phyloP scores from a whole-genome alignment of 225 moss, liverwort and hornwort species.

The Lunularia cruciata region DNA sequence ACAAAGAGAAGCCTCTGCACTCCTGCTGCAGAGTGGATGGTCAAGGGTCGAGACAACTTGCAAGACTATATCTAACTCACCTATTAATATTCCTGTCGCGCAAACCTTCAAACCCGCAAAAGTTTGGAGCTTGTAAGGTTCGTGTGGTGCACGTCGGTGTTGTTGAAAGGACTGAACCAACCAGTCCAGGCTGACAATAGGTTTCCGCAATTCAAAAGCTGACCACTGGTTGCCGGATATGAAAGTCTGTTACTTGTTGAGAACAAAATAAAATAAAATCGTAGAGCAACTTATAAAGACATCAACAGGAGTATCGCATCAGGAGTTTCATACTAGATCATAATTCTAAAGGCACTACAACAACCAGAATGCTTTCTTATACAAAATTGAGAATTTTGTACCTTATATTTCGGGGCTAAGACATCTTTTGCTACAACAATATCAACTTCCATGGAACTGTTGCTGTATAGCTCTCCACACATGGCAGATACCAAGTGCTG shows the following conservation, averaged over 20 bases:
- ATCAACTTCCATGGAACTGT: slow-evolving; percentile 58
- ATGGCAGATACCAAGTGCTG: slow-evolving; percentile 62
- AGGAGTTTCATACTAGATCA: too few species aligned
- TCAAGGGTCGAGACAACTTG: not conserved
- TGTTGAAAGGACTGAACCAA: slow-evolving; percentile 58
- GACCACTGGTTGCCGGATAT: slow-evolving; percentile 51
- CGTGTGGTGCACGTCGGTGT: slow-evolving; percentile 62
- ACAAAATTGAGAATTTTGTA: not conserved
- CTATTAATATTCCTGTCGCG: slow-evolving; percentile 40
- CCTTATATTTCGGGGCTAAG: slow-evolving; percentile 68
- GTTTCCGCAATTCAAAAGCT: slow-evolving; percentile 60
- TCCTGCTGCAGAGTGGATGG: not conserved
- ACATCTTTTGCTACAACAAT: slow-evolving; percentile 83
- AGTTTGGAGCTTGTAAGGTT: slow-evolving; percentile 48
- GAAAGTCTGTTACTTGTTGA: not conserved
- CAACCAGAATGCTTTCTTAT: too few species aligned
- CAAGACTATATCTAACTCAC: slow-evolving; percentile 12
- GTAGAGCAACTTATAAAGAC: not conserved
- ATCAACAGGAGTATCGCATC: too few species aligned
- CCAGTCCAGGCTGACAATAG: slow-evolving; percentile 67
- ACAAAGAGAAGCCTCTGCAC: not conserved
- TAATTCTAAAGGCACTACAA: too few species aligned
- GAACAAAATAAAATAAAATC: not conserved
- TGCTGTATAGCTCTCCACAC: slow-evolving; percentile 63
- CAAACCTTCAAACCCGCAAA: slow-evolving; percentile 61